phyloP scores from a whole-genome alignment of 257 asterid genomes.

The Cruciata laevipes region DNA sequence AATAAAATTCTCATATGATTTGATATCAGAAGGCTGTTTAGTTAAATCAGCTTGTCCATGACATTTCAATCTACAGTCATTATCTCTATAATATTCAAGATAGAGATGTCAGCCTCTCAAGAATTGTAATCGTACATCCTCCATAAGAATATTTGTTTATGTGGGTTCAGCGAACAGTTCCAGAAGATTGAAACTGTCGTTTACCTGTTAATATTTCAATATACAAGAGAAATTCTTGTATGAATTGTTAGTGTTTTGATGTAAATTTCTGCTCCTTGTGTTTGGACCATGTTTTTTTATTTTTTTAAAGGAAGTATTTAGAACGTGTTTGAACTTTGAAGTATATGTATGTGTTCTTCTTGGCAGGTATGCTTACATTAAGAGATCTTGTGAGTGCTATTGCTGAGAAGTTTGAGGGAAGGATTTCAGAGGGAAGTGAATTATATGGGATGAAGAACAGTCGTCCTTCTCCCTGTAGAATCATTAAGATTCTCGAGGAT shows the following conservation, averaged over 20 bases:
- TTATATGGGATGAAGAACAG: slow-evolving; percentile 66
- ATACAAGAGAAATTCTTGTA: background rate
- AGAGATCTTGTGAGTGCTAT: slow-evolving; percentile 67
- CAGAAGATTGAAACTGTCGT: background rate
- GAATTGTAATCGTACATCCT: too few species aligned
- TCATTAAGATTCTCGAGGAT: slow-evolving; percentile 51
- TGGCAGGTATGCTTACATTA: slow-evolving; percentile 76
- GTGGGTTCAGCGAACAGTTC: background rate
- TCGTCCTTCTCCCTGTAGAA: slow-evolving; percentile 53
- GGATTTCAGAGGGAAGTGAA: slow-evolving; percentile 59
- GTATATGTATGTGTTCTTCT: slow-evolving; percentile 3
- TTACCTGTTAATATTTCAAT: background rate
- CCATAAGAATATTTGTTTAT: too few species aligned
- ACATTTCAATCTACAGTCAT: too few species aligned
- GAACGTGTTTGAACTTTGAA: too few species aligned
- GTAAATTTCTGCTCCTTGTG: background rate
- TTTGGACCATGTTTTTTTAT: background rate
- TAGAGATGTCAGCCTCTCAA: too few species aligned
- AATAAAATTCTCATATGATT: background rate
- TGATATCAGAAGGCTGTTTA: background rate
- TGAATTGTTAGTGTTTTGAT: background rate
- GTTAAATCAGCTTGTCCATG: background rate
- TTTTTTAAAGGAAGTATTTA: too few species aligned
- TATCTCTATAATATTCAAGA: too few species aligned
- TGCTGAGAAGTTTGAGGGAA: slow-evolving; percentile 69